Conservation (phyloP, 78 protist species). For the Bodo saltans region DNA sequence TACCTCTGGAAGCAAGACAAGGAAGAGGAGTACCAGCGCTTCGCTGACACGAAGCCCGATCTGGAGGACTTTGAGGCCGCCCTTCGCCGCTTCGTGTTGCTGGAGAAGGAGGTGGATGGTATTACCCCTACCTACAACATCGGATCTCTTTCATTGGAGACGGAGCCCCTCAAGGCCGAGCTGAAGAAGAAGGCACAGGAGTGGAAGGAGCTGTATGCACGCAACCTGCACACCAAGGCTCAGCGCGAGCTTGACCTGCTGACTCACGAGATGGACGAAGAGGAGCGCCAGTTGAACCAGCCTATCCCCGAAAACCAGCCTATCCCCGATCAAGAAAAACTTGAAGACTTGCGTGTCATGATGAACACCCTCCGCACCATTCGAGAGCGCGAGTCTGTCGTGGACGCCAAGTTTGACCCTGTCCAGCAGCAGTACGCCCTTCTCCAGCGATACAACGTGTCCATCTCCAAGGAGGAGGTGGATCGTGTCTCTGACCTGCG, state of each 20-base stretch:
- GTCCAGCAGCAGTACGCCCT: conserved; percentile 63
- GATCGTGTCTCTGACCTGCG: conserved; percentile 54
- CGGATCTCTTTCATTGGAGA: conserved; percentile 54
- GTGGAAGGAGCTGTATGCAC: conserved; percentile 69
- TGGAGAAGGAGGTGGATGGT: conserved; percentile 24
- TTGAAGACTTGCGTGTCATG: conserved; percentile 41
- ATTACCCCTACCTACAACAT: conserved; percentile 28
- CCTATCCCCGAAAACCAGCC: no score
- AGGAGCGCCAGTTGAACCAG: conserved; percentile 27
- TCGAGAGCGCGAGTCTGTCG: conserved; percentile 45
- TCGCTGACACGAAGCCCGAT: conserved; percentile 46
- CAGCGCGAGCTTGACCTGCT: conserved; percentile 18
- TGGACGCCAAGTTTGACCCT: conserved; percentile 50
- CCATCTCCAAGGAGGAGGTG: conserved; percentile 51
- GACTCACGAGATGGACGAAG: conserved; percentile 30
- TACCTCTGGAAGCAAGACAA: conserved; percentile 54
- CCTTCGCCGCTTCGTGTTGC: conserved; percentile 39
- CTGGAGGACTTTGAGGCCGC: conserved; percentile 52
- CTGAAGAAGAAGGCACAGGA: conserved; percentile 38
- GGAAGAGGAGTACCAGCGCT: conserved; percentile 25
- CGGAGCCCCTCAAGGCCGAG: conserved; percentile 46
- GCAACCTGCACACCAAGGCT: conserved; percentile 49
- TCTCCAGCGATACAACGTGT: conserved; percentile 40
- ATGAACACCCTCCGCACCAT: conserved; percentile 52
- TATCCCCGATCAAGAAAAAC: conserved; percentile 21